Base-by-base conservation (phyloP, 1,139 yeast genomes). In the Pichia sp. region DNA sequence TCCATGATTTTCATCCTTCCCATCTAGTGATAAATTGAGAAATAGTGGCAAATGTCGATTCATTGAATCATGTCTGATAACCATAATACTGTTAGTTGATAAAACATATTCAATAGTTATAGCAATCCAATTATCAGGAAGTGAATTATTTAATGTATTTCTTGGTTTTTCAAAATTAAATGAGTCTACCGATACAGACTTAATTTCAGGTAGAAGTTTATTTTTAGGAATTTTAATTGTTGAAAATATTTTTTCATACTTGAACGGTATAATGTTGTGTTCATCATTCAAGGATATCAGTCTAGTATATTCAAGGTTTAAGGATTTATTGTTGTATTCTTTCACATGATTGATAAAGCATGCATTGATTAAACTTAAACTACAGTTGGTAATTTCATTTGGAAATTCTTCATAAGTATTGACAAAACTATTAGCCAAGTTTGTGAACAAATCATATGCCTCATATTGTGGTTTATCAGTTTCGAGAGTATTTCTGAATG, bases 31-130 rank as follows among this genome's bases (percentile, higher is more conserved):
- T 30, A 88, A 62, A 42, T 82, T 73, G 8, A 85, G 48, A 48
- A 74, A 68, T n/a, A 74, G 36, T 4, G 59, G 60, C 7, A 18
- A 6, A 11, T 20, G 9, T 7, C 18, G 8, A 12, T 6, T 32
- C 15, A 18, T 15, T 34, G 15, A n/a, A 35, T 35, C 41, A 29
- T 49, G 43, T 32, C 47, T 53, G 3, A 51, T 45, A 4, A 87
- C 51, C 0, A 82, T 56, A 41, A 88, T 67, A 58, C 78, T 82
- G 0, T 81, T 85, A 7, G 80, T 73, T 9, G 71, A 60, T 0
- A 76, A 64, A 53, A 88, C 80, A n/a, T 80, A 62, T 58, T 83
- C 90, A 25, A 89, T 63, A 0, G 85, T 72, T 1, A 87, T 67
- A 0, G 82, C 74, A 15, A 74, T 64, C 86, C 92, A 86, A 29